These are phyloP conservation scores for Backusella macrospora DNA, from an alignment of 192 early-diverging fungal species.

Conservation along the genomic window DNA sequence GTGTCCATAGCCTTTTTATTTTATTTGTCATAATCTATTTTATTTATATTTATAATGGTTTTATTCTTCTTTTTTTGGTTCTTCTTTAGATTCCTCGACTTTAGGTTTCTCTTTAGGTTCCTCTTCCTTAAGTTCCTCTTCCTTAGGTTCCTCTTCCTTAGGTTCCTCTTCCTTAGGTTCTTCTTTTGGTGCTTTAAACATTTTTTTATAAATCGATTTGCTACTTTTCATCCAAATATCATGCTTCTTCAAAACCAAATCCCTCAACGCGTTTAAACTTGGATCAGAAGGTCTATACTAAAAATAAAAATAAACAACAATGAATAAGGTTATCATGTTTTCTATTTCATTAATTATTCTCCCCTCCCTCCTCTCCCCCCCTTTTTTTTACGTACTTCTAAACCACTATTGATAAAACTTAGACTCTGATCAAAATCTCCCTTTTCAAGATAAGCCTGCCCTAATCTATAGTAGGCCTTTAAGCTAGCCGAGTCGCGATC, in stretches of 20 bases:
- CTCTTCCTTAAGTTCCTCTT: no score
- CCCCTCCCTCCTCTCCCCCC: background rate
- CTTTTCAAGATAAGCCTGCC: slow-evolving; percentile 47
- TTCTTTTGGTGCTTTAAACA: background rate
- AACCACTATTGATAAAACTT: slow-evolving; percentile 31
- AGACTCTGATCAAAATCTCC: slow-evolving; percentile 46
- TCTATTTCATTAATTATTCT: background rate
- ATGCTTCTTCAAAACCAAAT: background rate
- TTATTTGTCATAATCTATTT: no score
- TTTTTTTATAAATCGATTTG: slow-evolving; percentile 19
- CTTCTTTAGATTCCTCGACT: no score
- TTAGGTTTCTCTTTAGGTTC: no score
- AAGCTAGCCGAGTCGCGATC: slow-evolving; percentile 36
- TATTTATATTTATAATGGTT: no score
- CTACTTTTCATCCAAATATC: background rate
- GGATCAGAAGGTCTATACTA: slow-evolving; percentile 7
- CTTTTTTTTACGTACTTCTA: slow-evolving; percentile 19
- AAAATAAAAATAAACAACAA: background rate
- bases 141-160: no score
- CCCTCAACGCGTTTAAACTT: background rate
- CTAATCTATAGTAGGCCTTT: slow-evolving; percentile 48
- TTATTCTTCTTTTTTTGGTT: no score
- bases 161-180: background rate
- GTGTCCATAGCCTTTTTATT: no score
- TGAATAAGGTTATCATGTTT: background rate